Percentiles rank a stretch among this genome's conserved stretches.
Evolutionary conservation across 495 filamentous ascomycete species (phyloP).

Genomic region (Terfezia claveryi): DNA sequence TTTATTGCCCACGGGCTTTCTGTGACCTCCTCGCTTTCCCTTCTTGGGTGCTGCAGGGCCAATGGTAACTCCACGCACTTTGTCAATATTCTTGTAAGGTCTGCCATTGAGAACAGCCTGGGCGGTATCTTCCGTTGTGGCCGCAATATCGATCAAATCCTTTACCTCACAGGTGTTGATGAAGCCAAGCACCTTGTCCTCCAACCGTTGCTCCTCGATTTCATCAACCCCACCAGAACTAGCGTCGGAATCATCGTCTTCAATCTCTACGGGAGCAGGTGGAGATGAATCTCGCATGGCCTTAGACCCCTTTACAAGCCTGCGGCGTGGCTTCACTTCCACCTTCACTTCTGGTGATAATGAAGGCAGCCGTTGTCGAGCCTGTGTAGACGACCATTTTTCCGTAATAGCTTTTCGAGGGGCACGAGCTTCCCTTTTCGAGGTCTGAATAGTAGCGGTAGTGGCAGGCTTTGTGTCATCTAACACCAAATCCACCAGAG

Average conservation of each 20-base stretch:
- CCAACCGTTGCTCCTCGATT: constrained; percentile 24
- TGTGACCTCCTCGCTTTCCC: constrained; percentile 27
- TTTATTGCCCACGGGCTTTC: constrained; percentile 40
- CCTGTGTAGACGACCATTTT: constrained; percentile 26
- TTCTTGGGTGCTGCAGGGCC: constrained; percentile 17
- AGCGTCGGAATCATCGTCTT: constrained; percentile 33
- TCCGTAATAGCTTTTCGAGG: constrained; percentile 18
- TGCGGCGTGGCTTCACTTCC: constrained; percentile 12
- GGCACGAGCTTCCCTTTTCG: constrained; percentile 15
- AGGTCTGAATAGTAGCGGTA: constrained; percentile 12
- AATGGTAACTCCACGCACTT: constrained; percentile 38
- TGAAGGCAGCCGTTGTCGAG: constrained; percentile 19
- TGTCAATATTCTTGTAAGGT: constrained; percentile 42
- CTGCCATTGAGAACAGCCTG: constrained; percentile 41
- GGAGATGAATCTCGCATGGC: constrained; percentile 15
- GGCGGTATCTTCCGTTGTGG: constrained; percentile 42
- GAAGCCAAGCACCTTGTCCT: constrained; percentile 45
- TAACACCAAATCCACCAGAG: constrained; percentile 20
- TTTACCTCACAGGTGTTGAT: constrained; percentile 57
- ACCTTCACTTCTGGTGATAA: constrained; percentile 12
- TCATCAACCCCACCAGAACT: constrained; percentile 22
- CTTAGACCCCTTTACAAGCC: constrained; percentile 4
- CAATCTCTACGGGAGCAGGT: constrained; percentile 10
- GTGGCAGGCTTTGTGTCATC: constrained; percentile 22
- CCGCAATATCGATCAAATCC: constrained; percentile 57